phyloP scores from a whole-genome alignment of 2,329 filamentous ascomycete species.

The Cladobotryum mycophilum region DNA sequence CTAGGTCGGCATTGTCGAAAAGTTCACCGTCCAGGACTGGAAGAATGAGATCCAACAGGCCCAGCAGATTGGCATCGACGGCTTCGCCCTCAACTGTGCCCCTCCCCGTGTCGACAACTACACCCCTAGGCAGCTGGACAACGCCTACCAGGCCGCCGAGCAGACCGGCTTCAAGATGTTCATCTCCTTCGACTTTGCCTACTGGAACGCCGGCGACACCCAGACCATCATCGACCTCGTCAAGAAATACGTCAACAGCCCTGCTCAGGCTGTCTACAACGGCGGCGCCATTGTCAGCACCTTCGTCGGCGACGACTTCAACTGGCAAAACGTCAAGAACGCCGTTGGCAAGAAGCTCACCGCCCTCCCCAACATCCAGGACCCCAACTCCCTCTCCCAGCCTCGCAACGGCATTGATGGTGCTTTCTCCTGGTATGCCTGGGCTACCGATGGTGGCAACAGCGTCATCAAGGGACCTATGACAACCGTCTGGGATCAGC shows the following conservation, averaged over 20 bases:
- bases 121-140: constrained; percentile 16
- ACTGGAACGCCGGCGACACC: constrained; percentile 17
- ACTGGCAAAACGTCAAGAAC: constrained; percentile 17
- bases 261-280: constrained; percentile 16
- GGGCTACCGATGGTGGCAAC: constrained; percentile 18
- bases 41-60: constrained; percentile 15
- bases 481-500: constrained; percentile 17
- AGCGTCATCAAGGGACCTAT: constrained; percentile 17
- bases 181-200: constrained; percentile 20
- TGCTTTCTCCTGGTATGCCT: constrained; percentile 18
- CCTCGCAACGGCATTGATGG: constrained; percentile 15
- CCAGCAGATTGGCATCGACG: constrained; percentile 18
- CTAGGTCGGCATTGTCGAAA: constrained; percentile 17
- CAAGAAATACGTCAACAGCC: constrained; percentile 12
- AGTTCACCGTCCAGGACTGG: constrained; percentile 17
- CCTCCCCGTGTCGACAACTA: constrained; percentile 17
- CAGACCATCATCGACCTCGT: constrained; percentile 14
- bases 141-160: constrained; percentile 15
- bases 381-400: constrained; percentile 12
- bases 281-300: constrained; percentile 18
- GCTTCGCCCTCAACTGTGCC: constrained; percentile 18
- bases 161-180: constrained; percentile 17
- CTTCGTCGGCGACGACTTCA: constrained; percentile 18
- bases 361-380: constrained; percentile 16
- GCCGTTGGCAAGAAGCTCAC: constrained; percentile 15